A percentile compares a stretch with the other conserved stretches of the same genome.
These are phyloP conservation scores for Scheffersomyces insectosa DNA, from an alignment of 1,139 yeast species.

Conservation along the genomic window DNA sequence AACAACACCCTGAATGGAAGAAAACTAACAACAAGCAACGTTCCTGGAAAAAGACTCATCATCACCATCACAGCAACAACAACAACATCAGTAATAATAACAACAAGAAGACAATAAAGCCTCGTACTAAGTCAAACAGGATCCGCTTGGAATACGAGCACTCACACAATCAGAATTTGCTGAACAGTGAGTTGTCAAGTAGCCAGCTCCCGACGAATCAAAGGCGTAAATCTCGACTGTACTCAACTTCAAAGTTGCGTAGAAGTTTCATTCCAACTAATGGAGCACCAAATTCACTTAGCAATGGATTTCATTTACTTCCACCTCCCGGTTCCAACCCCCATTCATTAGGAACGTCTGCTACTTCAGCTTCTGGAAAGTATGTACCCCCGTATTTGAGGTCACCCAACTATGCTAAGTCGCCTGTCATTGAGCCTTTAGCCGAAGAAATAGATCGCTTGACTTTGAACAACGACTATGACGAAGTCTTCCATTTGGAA, in stretches of 20 bases:
- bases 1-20: slow-evolving; percentile 28
- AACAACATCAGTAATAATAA: slow-evolving; percentile 2
- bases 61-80: slow-evolving; percentile 7
- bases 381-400: slow-evolving; percentile 49
- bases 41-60: slow-evolving; percentile 28
- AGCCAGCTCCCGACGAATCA: slow-evolving; percentile 7
- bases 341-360: not conserved
- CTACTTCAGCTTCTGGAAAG: slow-evolving; percentile 27
- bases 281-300: not conserved
- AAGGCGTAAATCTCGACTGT: slow-evolving; percentile 28
- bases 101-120: slow-evolving; percentile 8
- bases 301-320: not conserved
- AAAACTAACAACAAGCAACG: slow-evolving; percentile 30
- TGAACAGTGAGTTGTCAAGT: not conserved
- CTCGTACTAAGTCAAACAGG: slow-evolving; percentile 7
- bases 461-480: slow-evolving; percentile 30
- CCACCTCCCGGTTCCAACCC: not conserved
- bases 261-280: slow-evolving; percentile 8
- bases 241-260: slow-evolving; percentile 28
- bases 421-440: slow-evolving; percentile 38
- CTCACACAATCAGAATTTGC: not conserved
- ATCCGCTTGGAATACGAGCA: not conserved
- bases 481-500: slow-evolving; percentile 49
- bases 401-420: slow-evolving; percentile 35
- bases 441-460: slow-evolving; percentile 42